Base-by-base conservation (phyloP, 495 filamentous ascomycete species). In the Aspergillus sparsus region DNA sequence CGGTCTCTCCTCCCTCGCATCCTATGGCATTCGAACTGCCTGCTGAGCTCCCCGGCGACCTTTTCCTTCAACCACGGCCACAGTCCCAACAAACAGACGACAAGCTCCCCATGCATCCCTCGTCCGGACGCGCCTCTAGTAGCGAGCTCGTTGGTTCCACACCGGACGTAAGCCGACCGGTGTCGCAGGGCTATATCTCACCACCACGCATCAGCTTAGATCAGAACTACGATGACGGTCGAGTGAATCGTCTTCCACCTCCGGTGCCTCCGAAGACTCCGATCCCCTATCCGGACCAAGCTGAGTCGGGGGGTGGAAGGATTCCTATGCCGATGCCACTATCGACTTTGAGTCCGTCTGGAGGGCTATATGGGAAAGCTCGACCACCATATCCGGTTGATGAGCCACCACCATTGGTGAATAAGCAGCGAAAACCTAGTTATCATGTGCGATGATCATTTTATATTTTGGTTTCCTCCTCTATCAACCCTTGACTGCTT, bases 201-300 rank as follows among this genome's bases (percentile, higher is more conserved):
- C 75, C 80, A 9, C 57, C 58, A 36, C 74, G 70, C 39, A 72
- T 69, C 54, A 85, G 76, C 71, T 62, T 71, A 65, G 75, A 86
- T 59, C 65, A 77, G 55, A 37, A 68, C 60, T 59, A 73, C 44
- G 75, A 73, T 16, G 78, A 78, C 42, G 18, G 21, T 11, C 49
- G 18, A 21, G 21, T 10, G 7, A 9, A 27, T 31, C 52, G 31
- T 21, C 78, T 80, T 60, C 87, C 91, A 0, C 92, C 92, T 36
- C 92, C 92, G 0, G 66, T 93, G 21, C 92, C 92, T 9, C 90
- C 92, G 10, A 94, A 94, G 72, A 96, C 89, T 0, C 91, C 91
- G 1, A 83, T 94, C 11, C 84, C 80, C 1, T 87, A 79, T 51
- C 77, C 77, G 3, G 68, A 73, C 37, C 57, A 73, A 67, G 64